phyloP scores from a whole-genome alignment of 129 eudicot genomes.

The Dittrichia graveolens region DNA sequence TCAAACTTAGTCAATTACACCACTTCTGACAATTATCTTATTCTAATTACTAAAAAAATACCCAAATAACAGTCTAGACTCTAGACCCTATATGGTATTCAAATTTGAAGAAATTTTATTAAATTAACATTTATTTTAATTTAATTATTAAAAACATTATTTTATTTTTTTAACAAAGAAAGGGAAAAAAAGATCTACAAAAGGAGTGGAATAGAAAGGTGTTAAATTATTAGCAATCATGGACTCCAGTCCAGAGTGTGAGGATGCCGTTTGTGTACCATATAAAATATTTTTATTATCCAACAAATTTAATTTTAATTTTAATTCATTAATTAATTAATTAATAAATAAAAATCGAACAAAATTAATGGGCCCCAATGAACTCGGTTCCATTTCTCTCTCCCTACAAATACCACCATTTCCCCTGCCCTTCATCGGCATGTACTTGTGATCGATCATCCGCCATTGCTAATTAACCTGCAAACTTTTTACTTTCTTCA shows the following conservation, averaged over 20 bases:
- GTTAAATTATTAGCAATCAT: conserved; percentile 37
- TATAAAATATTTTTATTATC: conserved; percentile 27
- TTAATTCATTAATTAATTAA: neutral
- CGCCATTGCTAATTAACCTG: neutral
- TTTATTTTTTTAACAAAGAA: neutral
- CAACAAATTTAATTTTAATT: neutral
- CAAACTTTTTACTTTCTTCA: neutral
- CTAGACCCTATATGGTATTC: too few relatives aligned
- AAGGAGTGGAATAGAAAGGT: conserved; percentile 4
- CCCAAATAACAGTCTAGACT: too few relatives aligned
- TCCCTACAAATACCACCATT: conserved; percentile 37
- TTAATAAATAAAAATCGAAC: conserved; percentile 18
- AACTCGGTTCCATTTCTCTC: conserved; percentile 34
- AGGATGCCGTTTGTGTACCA: conserved; percentile 46
- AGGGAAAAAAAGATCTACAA: conserved; percentile 16
- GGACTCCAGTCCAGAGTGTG: conserved; percentile 38
- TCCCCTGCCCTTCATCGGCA: conserved; percentile 29
- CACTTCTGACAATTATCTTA: too few relatives aligned
- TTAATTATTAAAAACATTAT: neutral
- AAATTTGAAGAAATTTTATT: too few relatives aligned
- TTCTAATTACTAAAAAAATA: too few relatives aligned
- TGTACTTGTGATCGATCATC: conserved; percentile 33
- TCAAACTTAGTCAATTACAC: too few relatives aligned
- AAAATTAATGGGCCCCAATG: conserved; percentile 37
- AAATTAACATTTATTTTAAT: too few relatives aligned